Percentiles rank a stretch among this genome's conserved stretches.
phyloP scores from a whole-genome alignment of 169 alveolate species.

The Toxoplasma gondii region DNA sequence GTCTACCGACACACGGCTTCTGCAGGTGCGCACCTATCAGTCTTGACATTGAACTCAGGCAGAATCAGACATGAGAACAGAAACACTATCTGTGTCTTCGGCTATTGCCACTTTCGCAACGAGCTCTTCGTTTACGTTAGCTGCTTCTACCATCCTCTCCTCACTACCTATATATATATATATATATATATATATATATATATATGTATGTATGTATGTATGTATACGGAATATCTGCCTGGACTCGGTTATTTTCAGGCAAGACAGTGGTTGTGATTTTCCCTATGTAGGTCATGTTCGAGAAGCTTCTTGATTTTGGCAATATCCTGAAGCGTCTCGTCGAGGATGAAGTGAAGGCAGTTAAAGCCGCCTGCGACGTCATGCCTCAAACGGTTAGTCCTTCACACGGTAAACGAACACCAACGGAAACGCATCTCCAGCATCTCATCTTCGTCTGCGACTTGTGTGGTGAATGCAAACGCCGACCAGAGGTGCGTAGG shows the following conservation, averaged over 20 bases:
- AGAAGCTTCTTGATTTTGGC: slow-evolving; percentile 7
- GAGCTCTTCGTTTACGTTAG: no score
- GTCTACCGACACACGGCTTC: neutral
- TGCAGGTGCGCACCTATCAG: neutral
- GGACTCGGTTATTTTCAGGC: neutral
- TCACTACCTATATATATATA: neutral
- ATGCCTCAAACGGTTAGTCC: neutral
- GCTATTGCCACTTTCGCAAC: no score
- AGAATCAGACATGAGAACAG: neutral
- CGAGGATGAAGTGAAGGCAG: neutral
- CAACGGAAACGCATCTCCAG: no score
- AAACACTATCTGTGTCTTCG: neutral
- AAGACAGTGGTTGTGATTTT: neutral
- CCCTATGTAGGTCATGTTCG: slow-evolving; percentile 7
- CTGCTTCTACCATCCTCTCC: no score
- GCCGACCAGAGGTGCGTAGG: no score
- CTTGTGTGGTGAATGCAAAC: no score
- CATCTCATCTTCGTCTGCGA: no score
- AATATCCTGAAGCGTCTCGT: neutral
- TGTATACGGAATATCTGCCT: neutral
- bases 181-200: neutral
- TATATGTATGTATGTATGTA: neutral
- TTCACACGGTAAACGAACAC: neutral
- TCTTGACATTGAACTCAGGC: neutral
- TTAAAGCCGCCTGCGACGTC: neutral